Evolutionary conservation across 148 eudicot species (phyloP).

Genomic region (Vaccinium darrowii): DNA sequence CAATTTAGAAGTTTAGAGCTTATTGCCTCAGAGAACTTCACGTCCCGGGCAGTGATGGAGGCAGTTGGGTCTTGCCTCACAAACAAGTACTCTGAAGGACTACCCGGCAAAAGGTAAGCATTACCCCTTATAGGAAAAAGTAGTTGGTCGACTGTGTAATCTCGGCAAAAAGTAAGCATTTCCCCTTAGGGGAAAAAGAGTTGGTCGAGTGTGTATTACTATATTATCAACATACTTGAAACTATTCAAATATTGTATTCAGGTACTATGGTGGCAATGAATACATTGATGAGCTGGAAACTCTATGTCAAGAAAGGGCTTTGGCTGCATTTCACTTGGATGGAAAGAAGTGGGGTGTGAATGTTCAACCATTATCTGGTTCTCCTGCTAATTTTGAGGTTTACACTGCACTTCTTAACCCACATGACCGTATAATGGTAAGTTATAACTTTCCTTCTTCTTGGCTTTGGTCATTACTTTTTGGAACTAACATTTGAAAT

Average conservation of each 20-base stretch:
- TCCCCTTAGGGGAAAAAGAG: too few species aligned
- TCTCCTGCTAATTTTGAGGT: conserved; percentile 96
- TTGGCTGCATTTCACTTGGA: conserved; percentile 80
- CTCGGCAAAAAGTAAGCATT: too few species aligned
- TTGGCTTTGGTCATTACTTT: not conserved
- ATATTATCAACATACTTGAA: not conserved
- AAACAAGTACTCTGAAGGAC: conserved; percentile 90
- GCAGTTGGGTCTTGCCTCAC: conserved; percentile 93
- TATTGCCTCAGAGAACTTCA: conserved; percentile 94
- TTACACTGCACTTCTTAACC: conserved; percentile 82
- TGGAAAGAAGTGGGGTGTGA: conserved; percentile 81
- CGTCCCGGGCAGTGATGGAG: conserved; percentile 92
- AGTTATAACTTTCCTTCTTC: conserved; percentile 8
- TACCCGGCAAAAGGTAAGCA: conserved; percentile 86
- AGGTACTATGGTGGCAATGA: conserved; percentile 97
- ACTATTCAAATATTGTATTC: not conserved
- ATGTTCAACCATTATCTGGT: conserved; percentile 93
- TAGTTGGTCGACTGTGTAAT: not conserved
- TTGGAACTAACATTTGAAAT: conserved; percentile 11
- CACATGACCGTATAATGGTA: conserved; percentile 96
- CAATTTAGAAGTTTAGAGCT: conserved; percentile 76
- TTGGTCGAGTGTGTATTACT: too few species aligned
- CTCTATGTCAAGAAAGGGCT: conserved; percentile 78
- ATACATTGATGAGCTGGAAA: conserved; percentile 79
- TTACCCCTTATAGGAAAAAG: not conserved